Conservation (phyloP, 352 stramenopile genomes). For the Hyaloperonospora arabidopsidis region DNA sequence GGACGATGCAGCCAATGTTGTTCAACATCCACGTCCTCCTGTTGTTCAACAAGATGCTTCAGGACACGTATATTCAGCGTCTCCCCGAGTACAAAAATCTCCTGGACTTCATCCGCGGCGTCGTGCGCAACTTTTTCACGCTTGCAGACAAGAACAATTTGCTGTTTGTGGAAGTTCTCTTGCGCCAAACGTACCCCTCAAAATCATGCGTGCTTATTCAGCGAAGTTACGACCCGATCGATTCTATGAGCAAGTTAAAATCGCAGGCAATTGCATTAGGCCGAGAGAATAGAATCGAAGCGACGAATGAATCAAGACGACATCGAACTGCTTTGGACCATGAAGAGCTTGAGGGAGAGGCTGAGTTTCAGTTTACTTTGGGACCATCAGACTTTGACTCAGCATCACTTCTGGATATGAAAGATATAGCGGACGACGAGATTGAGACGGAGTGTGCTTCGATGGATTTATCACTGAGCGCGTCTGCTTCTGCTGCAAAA, state of each 20-base stretch:
- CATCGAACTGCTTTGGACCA: slow-evolving; percentile 66
- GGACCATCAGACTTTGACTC: slow-evolving; percentile 50
- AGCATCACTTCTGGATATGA: slow-evolving; percentile 39
- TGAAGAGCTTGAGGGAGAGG: slow-evolving; percentile 72
- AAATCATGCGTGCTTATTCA: slow-evolving; percentile 70
- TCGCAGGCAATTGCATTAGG: slow-evolving; percentile 56
- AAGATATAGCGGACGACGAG: slow-evolving; percentile 25
- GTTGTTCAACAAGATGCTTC: slow-evolving; percentile 81
- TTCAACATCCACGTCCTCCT: slow-evolving; percentile 79
- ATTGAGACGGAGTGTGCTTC: slow-evolving; percentile 23
- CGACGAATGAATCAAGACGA: slow-evolving; percentile 55
- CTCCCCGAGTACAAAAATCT: slow-evolving; percentile 58
- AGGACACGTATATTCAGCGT: slow-evolving; percentile 58
- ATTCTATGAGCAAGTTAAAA: slow-evolving; percentile 53
- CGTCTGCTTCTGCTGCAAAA: slow-evolving; percentile 7
- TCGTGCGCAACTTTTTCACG: slow-evolving; percentile 74
- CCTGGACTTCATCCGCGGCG: slow-evolving; percentile 68
- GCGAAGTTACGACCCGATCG: slow-evolving; percentile 61
- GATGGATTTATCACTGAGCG: slow-evolving; percentile 4
- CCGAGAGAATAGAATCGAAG: slow-evolving; percentile 43
- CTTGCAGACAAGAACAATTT: slow-evolving; percentile 74
- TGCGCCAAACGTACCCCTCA: slow-evolving; percentile 62
- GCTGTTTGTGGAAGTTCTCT: slow-evolving; percentile 65
- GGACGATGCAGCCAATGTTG: slow-evolving; percentile 81
- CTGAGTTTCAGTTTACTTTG: slow-evolving; percentile 73